Percentiles rank a stretch among this genome's conserved stretches.
phyloP scores from a whole-genome alignment of 352 stramenopile species.

The Pythium volutum region DNA sequence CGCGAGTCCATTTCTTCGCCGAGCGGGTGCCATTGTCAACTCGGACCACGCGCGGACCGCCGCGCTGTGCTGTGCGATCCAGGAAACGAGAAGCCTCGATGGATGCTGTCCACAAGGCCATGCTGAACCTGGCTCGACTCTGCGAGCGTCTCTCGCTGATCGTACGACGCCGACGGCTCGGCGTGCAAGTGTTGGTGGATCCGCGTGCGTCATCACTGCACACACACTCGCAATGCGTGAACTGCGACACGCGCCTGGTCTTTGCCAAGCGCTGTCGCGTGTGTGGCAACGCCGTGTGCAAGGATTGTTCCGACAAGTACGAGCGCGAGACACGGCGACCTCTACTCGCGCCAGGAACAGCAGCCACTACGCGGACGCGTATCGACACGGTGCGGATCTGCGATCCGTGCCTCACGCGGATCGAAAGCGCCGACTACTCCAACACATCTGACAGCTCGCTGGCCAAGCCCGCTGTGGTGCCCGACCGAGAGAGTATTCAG shows the following conservation, averaged over 20 bases:
- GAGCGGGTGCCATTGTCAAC: background rate
- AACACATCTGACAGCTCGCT: constrained; percentile 16
- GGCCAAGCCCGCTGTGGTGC: background rate
- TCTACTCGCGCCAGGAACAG: too few species aligned
- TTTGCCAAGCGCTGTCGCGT: constrained; percentile 45
- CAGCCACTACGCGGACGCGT: too few species aligned
- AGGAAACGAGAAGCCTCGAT: background rate
- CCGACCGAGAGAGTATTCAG: background rate
- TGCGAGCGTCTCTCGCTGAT: constrained; percentile 34
- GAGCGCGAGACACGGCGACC: constrained; percentile 20
- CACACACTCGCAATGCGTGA: constrained; percentile 43
- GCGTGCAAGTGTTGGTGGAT: constrained; percentile 46
- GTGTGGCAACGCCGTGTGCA: constrained; percentile 57
- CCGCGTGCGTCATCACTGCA: constrained; percentile 29
- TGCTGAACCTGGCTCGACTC: constrained; percentile 5
- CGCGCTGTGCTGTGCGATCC: background rate
- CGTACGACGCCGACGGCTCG: constrained; percentile 56
- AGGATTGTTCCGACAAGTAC: constrained; percentile 35
- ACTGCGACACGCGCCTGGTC: constrained; percentile 43
- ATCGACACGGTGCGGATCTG: constrained; percentile 48
- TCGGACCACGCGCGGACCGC: background rate
- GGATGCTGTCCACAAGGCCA: background rate
- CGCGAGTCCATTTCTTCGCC: constrained; percentile 18
- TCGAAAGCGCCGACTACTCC: constrained; percentile 50
- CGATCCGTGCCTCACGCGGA: constrained; percentile 47